Base-by-base conservation (phyloP, 345 rosid genomes). In the Hypericum androsaemum region DNA sequence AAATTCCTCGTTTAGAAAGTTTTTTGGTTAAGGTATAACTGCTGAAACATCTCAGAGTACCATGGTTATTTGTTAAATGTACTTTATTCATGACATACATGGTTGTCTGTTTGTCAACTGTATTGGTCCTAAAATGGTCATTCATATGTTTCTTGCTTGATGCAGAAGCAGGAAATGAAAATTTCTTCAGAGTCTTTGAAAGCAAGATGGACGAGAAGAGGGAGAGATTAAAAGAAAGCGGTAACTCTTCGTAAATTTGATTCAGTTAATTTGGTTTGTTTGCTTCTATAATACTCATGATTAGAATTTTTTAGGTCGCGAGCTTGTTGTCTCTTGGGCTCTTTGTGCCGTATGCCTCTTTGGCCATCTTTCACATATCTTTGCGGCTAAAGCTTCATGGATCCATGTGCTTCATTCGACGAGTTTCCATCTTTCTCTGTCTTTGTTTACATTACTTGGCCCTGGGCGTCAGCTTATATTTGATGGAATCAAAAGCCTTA, bases 281-380 rank as follows among this genome's bases (percentile, higher is more conserved):
- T 22, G 32, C 32, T 22, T 22, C 4, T 22, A 22, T 22, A 22
- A 22, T 22, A 22, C 32, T 22, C 32, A 22, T 22, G 32, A 1
- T 4, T 22, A 22, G 32, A 22, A 9, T 60, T 55, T 58, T 67
- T 44, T 70, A 89, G 97, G 95, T 59, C 77, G 76, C 0, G 83
- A 86, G 73, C 97, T 89, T 68, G 94, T 84, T 60, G 87, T 89
- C 62, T 86, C 97, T 15, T 89, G 97, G 95, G 94, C 90, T 41
- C 76, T 89, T 39, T 89, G 97, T 77, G 87, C 97, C 69, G 95
- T 89, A 47, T 89, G 97, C 83, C 75, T 89, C 61, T 63, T 86
- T 60, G 97, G 97, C 62, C 97, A 89, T 76, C 74, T 82, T 52
- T 69, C 95, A 58, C 97, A 89, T 73, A 55, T 84, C 61, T 58